phyloP scores from a whole-genome alignment of 2,329 filamentous ascomycete species.

The Colletotrichum incanum region DNA sequence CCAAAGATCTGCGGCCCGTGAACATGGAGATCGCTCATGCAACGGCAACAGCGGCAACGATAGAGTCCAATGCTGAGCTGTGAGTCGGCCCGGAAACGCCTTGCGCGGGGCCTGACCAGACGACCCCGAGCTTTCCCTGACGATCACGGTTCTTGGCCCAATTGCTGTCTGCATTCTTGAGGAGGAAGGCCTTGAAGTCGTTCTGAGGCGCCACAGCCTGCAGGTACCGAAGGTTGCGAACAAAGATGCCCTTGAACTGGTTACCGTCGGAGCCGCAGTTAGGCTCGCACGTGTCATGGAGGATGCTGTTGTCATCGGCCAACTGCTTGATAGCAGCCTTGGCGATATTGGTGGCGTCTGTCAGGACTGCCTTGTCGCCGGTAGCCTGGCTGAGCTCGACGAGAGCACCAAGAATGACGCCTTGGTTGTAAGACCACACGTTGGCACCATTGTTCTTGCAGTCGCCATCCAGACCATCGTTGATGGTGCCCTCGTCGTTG shows the following conservation, averaged over 20 bases:
- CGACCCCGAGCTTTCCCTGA: slow-evolving; percentile 69
- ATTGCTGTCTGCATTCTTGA: slow-evolving; percentile 75
- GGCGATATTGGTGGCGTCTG: slow-evolving; percentile 64
- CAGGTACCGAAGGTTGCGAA: slow-evolving; percentile 74
- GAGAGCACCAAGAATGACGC: slow-evolving; percentile 69
- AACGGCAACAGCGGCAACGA: slow-evolving; percentile 73
- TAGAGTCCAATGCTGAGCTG: slow-evolving; percentile 75
- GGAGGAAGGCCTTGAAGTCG: slow-evolving; percentile 69
- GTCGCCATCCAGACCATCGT: slow-evolving; percentile 65
- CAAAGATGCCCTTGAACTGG: slow-evolving; percentile 82
- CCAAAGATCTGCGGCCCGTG: not conserved
- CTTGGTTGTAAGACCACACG: slow-evolving; percentile 72
- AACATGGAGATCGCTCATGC: slow-evolving; percentile 44
- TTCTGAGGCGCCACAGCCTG: slow-evolving; percentile 65
- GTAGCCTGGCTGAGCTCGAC: slow-evolving; percentile 66
- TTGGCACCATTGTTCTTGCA: slow-evolving; percentile 68
- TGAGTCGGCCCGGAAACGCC: slow-evolving; percentile 72
- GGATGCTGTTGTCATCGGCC: slow-evolving; percentile 61
- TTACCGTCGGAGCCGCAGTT: slow-evolving; percentile 66
- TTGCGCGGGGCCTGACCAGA: slow-evolving; percentile 76
- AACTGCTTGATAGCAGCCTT: slow-evolving; percentile 65
- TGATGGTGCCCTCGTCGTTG: slow-evolving; percentile 65
- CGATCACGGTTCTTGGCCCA: slow-evolving; percentile 72
- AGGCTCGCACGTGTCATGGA: slow-evolving; percentile 65
- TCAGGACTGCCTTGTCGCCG: slow-evolving; percentile 58